phyloP scores from a whole-genome alignment of 2,329 filamentous ascomycete genomes.

The Cercospora sp. region DNA sequence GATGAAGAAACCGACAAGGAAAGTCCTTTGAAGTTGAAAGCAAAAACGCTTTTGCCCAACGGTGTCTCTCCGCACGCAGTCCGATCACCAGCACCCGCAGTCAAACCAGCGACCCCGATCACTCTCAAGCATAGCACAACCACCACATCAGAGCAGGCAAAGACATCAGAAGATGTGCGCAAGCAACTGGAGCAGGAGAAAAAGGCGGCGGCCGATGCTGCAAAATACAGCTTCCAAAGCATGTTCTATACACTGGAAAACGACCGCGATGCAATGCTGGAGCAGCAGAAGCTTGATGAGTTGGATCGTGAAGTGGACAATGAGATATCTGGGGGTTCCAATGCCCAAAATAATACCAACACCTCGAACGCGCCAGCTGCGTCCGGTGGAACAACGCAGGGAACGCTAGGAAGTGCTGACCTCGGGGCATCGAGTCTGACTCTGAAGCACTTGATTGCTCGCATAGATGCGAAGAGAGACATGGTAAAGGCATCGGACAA shows the following conservation, averaged over 20 bases:
- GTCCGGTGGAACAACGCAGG: constrained; percentile 67
- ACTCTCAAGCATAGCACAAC: constrained; percentile 50
- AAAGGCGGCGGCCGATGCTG: constrained; percentile 84
- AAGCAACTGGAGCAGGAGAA: constrained; percentile 92
- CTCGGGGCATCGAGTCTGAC: constrained; percentile 94
- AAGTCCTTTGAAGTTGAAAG: constrained; percentile 54
- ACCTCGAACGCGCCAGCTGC: constrained; percentile 51
- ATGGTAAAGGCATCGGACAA: constrained; percentile 90
- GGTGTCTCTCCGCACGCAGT: constrained; percentile 64
- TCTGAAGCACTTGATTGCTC: constrained; percentile 92
- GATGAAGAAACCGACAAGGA: constrained; percentile 46
- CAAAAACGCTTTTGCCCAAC: constrained; percentile 57
- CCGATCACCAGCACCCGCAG: constrained; percentile 67
- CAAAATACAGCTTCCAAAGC: constrained; percentile 86
- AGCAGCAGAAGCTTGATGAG: constrained; percentile 95
- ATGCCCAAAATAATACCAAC: constrained; percentile 54
- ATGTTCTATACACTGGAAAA: constrained; percentile 95
- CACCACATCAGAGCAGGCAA: constrained; percentile 58
- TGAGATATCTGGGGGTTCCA: constrained; percentile 73
- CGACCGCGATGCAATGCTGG: constrained; percentile 92
- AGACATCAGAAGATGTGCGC: constrained; percentile 81
- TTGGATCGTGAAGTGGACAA: constrained; percentile 94
- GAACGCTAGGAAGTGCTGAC: constrained; percentile 89
- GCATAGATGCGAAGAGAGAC: constrained; percentile 89
- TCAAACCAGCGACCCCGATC: constrained; percentile 57